Base-by-base conservation (phyloP, 768 basidiomycete species). In the Chalciporus chontae region DNA sequence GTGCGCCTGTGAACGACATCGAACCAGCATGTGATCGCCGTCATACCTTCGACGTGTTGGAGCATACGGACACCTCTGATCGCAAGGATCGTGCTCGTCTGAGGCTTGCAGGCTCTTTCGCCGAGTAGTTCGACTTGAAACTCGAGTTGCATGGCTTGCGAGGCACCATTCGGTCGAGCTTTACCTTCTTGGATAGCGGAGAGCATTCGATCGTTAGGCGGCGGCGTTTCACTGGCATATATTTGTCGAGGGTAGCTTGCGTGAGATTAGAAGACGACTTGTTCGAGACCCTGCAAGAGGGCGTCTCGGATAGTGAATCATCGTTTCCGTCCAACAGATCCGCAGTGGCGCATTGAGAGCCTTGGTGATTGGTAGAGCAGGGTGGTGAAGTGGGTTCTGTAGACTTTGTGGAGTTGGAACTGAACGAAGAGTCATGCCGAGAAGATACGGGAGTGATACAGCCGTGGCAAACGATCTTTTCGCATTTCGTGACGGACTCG, bases 71-170 rank as follows among this genome's bases (percentile, higher is more conserved):
- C 6, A 40, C 5, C 3, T 68, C 61, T 4, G 74, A 72, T 15
- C 63, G 62, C 41, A 77, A 47, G 3, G 74, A 75, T 15, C 58
- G 62, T 0, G 73, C 74, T 21, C 73, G 68, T 34, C 76, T 68
- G 10, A 74, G 17, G 47, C 75, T 76, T 0, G 74, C 76, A 19
- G 73, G 69, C 5, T 60, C 54, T 23, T 53, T 66, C 3, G 71
- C 68, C 17, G 60, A 47, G 19, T 60, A 68, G 31, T 23, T 41
- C 11, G 42, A 31, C 40, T 43, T 43, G 23, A 21, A 23, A n/a
- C 21, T 47, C 29, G 37, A 14, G 1, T 45, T n/a, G 14, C 43
- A 24, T 5, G 46, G 43, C 3, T 51, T 17, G 34, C 34, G 44
- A 7, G 53, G 51, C 8, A 39, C 7, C 8, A 23, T 24, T 29